These are phyloP conservation scores for Russula dissimulans DNA, from an alignment of 768 basidiomycete species.

Conservation along the genomic window DNA sequence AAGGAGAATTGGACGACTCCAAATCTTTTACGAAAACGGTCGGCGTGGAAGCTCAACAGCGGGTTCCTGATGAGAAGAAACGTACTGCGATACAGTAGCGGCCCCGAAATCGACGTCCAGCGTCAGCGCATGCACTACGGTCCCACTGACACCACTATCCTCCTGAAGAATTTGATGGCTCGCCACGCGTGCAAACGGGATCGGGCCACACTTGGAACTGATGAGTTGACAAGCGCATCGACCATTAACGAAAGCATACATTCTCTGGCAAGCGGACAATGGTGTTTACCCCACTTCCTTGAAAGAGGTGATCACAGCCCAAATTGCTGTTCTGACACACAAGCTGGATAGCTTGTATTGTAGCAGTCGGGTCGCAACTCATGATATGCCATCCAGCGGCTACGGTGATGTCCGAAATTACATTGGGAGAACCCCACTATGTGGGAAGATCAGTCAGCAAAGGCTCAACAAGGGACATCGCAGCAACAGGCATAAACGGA, in stretches of 20 bases:
- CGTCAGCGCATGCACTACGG: background rate
- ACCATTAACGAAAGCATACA: background rate
- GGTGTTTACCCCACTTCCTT: constrained; percentile 12
- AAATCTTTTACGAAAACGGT: background rate
- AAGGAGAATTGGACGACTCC: background rate
- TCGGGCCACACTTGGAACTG: background rate
- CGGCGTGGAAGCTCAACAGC: background rate
- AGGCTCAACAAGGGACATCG: background rate
- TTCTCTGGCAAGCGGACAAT: constrained; percentile 19
- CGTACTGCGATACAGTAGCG: background rate
- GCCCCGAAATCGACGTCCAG: background rate
- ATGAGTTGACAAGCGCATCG: background rate
- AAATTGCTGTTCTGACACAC: background rate
- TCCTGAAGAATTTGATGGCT: background rate
- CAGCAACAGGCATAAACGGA: background rate
- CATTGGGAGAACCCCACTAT: constrained; percentile 5
- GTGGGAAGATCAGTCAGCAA: background rate
- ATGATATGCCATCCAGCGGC: constrained; percentile 6
- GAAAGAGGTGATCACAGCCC: constrained; percentile 18
- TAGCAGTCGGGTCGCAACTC: background rate
- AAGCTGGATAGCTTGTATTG: background rate
- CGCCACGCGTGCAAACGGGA: constrained; percentile 1
- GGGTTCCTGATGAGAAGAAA: background rate
- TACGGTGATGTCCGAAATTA: constrained; percentile 11
- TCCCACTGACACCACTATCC: background rate